Evolutionary conservation across 805 yeast species (phyloP).

Genomic region (Lachancea sp.): DNA sequence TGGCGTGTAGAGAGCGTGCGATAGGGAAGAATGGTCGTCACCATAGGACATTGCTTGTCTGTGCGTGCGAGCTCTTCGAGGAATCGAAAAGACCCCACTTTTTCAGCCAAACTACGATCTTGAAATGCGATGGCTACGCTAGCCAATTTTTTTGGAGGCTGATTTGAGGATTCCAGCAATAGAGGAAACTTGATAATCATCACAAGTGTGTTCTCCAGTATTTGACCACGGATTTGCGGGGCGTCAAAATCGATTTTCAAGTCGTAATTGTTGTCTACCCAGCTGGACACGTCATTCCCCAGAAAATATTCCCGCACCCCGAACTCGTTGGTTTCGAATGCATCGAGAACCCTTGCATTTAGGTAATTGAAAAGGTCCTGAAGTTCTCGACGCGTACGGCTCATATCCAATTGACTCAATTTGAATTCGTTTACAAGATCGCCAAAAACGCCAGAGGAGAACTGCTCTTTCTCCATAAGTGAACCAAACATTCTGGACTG

Average conservation of each 20-base stretch:
- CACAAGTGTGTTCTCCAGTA: constrained; percentile 11
- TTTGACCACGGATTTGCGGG: constrained; percentile 10
- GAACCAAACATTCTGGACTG: constrained; percentile 3
- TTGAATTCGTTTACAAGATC: constrained; percentile 3
- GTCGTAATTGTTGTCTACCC: constrained; percentile 15
- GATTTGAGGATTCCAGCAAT: constrained; percentile 9
- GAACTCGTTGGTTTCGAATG: constrained; percentile 19
- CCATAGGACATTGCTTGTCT: constrained; percentile 14
- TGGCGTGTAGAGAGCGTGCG: constrained; percentile 13
- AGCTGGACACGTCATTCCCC: constrained; percentile 12
- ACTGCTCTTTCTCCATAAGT: not conserved
- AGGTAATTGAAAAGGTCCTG: constrained; percentile 11
- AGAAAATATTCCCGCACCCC: constrained; percentile 19
- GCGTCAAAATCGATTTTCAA: constrained; percentile 11
- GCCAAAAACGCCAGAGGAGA: constrained; percentile 1
- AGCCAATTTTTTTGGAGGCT: constrained; percentile 13
- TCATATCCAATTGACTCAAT: not conserved
- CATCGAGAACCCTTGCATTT: constrained; percentile 19
- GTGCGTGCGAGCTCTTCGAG: constrained; percentile 1
- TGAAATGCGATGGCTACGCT: constrained; percentile 15
- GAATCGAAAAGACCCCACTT: not conserved
- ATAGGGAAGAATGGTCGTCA: constrained; percentile 15
- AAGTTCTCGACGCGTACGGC: not conserved
- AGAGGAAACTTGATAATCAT: constrained; percentile 17
- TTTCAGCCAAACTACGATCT: constrained; percentile 5